Percentiles rank a stretch among this genome's conserved stretches.
Conservation (phyloP, 768 basidiomycete genomes). For the Sarcodon sp. region DNA sequence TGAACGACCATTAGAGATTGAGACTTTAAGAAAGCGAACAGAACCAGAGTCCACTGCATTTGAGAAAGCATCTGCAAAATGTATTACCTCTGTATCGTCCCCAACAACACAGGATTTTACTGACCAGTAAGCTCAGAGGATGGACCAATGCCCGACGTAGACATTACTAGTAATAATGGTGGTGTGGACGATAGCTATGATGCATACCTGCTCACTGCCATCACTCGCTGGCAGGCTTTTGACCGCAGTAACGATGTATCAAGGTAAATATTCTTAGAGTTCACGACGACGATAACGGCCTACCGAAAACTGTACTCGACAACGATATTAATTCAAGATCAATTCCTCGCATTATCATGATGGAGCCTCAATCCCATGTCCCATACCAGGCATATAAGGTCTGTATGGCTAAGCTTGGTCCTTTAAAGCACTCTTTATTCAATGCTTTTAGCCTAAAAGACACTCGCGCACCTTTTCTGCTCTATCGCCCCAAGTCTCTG, state of each 20-base stretch:
- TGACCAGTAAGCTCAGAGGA: neutral
- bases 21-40: conserved; percentile 66
- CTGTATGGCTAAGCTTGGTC: conserved; percentile 2
- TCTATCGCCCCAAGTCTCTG: conserved; percentile 12
- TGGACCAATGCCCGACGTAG: conserved; percentile 52
- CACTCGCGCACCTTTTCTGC: conserved; percentile 28
- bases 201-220: neutral
- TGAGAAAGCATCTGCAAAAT: conserved; percentile 42
- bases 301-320: neutral
- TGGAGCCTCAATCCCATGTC: conserved; percentile 19
- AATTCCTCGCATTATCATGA: conserved; percentile 3
- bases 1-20: conserved; percentile 58
- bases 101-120: conserved; percentile 24
- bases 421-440: neutral
- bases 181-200: neutral
- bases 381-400: conserved; percentile 41
- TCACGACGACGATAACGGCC: neutral
- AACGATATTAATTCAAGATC: neutral
- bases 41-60: conserved; percentile 34
- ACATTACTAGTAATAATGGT: conserved; percentile 31
- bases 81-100: conserved; percentile 14
- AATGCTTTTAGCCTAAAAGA: conserved; percentile 26
- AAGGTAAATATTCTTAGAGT: neutral
- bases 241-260: neutral
- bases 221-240: neutral